phyloP scores from a whole-genome alignment of 2,329 filamentous ascomycete species.

The Mollisiaceae sp. region DNA sequence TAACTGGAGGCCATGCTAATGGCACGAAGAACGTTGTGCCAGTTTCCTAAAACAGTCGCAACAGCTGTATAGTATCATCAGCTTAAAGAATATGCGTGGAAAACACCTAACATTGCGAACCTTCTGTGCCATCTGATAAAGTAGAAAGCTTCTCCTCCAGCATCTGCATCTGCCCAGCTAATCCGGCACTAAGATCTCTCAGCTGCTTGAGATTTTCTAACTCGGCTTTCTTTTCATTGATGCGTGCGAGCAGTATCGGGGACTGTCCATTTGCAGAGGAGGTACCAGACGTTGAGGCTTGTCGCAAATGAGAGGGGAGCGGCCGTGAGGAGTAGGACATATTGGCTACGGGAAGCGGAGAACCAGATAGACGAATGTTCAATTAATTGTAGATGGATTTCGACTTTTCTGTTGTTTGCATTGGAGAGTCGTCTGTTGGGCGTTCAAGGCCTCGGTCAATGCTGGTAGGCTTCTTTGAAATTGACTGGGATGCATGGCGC shows the following conservation, averaged over 20 bases:
- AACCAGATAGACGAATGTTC: background rate
- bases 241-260: constrained; percentile 72
- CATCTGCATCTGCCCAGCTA: constrained; percentile 82
- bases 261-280: constrained; percentile 63
- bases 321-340: constrained; percentile 64
- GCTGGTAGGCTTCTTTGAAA: constrained; percentile 2
- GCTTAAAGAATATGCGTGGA: background rate
- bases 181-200: constrained; percentile 76
- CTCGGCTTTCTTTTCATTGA: constrained; percentile 85
- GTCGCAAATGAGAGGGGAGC: constrained; percentile 70
- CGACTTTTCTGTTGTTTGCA: background rate
- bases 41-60: constrained; percentile 83
- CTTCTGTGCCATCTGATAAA: constrained; percentile 81
- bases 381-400: background rate
- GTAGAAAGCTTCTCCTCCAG: constrained; percentile 79
- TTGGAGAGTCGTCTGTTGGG: background rate
- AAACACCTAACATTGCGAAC: constrained; percentile 46
- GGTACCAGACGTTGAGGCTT: constrained; percentile 58
- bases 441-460: background rate
- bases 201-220: constrained; percentile 79
- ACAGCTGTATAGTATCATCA: constrained; percentile 61
- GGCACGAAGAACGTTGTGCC: constrained; percentile 83
- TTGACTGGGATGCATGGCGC: constrained; percentile 2
- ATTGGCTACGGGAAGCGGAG: constrained; percentile 15
- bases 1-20: constrained; percentile 87